A percentile compares a stretch with the other conserved stretches of the same genome.
These are phyloP conservation scores for Hanseniaspora nectarophila DNA, from an alignment of 805 yeast genomes.

Conservation along the genomic window DNA sequence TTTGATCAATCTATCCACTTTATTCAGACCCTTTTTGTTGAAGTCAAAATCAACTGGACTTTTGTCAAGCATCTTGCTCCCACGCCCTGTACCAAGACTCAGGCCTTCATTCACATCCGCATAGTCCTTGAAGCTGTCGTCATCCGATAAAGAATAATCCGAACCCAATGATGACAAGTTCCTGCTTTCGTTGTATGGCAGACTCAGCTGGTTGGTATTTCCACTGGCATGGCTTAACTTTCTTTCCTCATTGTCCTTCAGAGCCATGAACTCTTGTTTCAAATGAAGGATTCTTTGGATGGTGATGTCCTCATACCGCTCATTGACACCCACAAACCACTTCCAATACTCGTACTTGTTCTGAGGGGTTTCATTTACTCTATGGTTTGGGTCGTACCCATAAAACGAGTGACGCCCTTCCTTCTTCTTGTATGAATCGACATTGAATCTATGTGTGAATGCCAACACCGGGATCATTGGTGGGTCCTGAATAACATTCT, in stretches of 20 bases:
- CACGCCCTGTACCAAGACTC: background rate
- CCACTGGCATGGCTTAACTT: background rate
- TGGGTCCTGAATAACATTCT: slow-evolving; percentile 14
- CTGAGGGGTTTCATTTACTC: background rate
- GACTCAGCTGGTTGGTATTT: background rate
- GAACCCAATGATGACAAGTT: background rate
- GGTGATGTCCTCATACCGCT: slow-evolving; percentile 41
- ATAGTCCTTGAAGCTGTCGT: background rate
- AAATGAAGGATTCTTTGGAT: slow-evolving; percentile 31
- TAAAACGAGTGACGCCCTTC: background rate
- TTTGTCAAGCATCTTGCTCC: background rate
- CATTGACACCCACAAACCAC: slow-evolving; percentile 59
- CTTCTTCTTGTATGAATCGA: background rate
- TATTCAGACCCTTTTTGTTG: background rate
- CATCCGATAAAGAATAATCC: background rate
- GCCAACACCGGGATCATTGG: slow-evolving; percentile 13
- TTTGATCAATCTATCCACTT: background rate
- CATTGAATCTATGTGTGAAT: background rate
- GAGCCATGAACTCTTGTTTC: background rate
- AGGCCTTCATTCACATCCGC: slow-evolving; percentile 1
- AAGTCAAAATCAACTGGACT: background rate
- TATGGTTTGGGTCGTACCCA: background rate
- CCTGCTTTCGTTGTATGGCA: background rate
- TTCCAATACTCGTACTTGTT: slow-evolving; percentile 8
- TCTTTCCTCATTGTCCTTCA: background rate